Evolutionary conservation across 2,329 filamentous ascomycete genomes (phyloP).

Genomic region (Verticillium isaacii): DNA sequence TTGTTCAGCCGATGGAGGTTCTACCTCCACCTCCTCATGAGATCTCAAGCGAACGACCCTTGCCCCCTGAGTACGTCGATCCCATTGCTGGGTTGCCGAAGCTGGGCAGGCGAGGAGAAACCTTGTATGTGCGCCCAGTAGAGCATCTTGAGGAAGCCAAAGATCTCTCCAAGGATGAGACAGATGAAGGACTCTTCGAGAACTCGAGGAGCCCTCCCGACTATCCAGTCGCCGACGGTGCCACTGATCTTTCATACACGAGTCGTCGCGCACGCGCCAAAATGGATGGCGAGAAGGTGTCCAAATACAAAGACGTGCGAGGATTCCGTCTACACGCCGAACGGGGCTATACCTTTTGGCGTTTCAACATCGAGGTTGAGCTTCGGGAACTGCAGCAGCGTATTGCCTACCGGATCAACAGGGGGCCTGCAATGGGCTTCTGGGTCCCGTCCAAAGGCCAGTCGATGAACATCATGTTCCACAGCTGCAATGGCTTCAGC

Average conservation of each 20-base stretch:
- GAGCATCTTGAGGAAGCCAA: slow-evolving; percentile 74
- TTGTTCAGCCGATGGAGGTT: slow-evolving; percentile 80
- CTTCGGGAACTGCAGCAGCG: slow-evolving; percentile 72
- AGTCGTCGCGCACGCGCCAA: slow-evolving; percentile 46
- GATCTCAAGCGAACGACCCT: slow-evolving; percentile 55
- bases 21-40: slow-evolving; percentile 72
- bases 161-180: slow-evolving; percentile 76
- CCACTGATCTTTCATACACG: slow-evolving; percentile 47
- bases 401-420: slow-evolving; percentile 93
- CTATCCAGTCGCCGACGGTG: slow-evolving; percentile 31
- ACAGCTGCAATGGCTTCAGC: slow-evolving; percentile 97
- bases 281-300: slow-evolving; percentile 74
- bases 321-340: slow-evolving; percentile 81
- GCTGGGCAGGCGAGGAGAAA: slow-evolving; percentile 76
- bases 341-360: slow-evolving; percentile 90
- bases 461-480: slow-evolving; percentile 98
- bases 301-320: slow-evolving; percentile 77
- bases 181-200: slow-evolving; percentile 80
- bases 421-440: slow-evolving; percentile 81
- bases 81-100: slow-evolving; percentile 86
- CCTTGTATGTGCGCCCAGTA: slow-evolving; percentile 84
- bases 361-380: slow-evolving; percentile 93
- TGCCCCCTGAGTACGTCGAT: slow-evolving; percentile 81
- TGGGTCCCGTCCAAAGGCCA: slow-evolving; percentile 85
- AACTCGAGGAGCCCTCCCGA: slow-evolving; percentile 52